Conservation (phyloP, 2,329 filamentous ascomycete genomes). For the Pseudogymnoascus sp. region DNA sequence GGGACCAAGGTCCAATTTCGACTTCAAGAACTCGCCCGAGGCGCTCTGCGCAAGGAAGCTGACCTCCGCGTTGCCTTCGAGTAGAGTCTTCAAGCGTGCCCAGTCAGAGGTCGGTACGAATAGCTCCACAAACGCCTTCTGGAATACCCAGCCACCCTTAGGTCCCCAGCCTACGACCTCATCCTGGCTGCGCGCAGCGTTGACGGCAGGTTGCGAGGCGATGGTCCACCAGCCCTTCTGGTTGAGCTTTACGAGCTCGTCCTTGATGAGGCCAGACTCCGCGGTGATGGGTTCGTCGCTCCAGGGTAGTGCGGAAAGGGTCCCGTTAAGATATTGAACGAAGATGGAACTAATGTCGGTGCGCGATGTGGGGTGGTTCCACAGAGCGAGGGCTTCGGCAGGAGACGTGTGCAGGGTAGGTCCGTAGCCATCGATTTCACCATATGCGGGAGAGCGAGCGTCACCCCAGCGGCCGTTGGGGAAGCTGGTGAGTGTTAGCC, state of each 20-base stretch:
- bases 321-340: slow-evolving; percentile 69
- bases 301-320: slow-evolving; percentile 80
- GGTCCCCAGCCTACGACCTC: slow-evolving; percentile 89
- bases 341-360: slow-evolving; percentile 76
- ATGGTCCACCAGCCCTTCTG: slow-evolving; percentile 89
- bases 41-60: slow-evolving; percentile 85
- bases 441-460: slow-evolving; percentile 83
- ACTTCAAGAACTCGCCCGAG: slow-evolving; percentile 60
- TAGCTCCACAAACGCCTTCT: slow-evolving; percentile 97
- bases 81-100: slow-evolving; percentile 53
- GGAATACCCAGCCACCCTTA: slow-evolving; percentile 86
- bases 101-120: slow-evolving; percentile 75
- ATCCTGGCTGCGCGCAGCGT: slow-evolving; percentile 71
- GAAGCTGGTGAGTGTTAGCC: slow-evolving; percentile 39
- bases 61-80: slow-evolving; percentile 60
- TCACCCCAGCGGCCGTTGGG: slow-evolving; percentile 96
- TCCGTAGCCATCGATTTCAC: slow-evolving; percentile 96
- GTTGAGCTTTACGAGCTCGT: slow-evolving; percentile 69
- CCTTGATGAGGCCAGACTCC: slow-evolving; percentile 75
- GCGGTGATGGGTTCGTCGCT: slow-evolving; percentile 80
- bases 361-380: slow-evolving; percentile 66
- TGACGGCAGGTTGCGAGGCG: slow-evolving; percentile 88
- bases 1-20: neutral
- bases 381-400: slow-evolving; percentile 73
- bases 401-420: slow-evolving; percentile 88